phyloP scores from a whole-genome alignment of 1,139 yeast species.

The Torulaspora globosa region DNA sequence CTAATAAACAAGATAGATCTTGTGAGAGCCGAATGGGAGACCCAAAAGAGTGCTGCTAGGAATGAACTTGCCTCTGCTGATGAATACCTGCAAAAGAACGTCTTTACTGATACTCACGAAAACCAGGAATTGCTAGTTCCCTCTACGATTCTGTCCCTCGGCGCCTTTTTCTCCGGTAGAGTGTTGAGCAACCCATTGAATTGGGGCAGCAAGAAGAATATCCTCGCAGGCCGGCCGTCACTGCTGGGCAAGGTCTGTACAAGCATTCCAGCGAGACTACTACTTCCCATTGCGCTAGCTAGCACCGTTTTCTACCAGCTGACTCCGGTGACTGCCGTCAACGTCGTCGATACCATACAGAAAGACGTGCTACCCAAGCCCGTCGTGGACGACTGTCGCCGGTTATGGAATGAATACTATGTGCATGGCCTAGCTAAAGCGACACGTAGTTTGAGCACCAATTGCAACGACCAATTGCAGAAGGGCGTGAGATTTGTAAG shows the following conservation, averaged over 20 bases:
- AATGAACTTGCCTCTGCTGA: constrained; percentile 17
- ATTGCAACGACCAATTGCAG: constrained; percentile 15
- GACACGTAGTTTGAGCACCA: constrained; percentile 6
- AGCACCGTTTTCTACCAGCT: constrained; percentile 21
- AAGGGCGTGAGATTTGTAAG: constrained; percentile 14
- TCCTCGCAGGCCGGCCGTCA: constrained; percentile 13
- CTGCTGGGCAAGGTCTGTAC: constrained; percentile 20
- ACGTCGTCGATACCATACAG: constrained; percentile 17
- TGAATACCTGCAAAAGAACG: constrained; percentile 20
- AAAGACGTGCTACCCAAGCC: constrained; percentile 24
- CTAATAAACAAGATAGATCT: constrained; percentile 15
- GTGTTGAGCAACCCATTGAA: constrained; percentile 25
- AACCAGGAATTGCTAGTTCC: constrained; percentile 24
- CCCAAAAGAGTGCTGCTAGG: constrained; percentile 19
- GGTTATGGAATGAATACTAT: constrained; percentile 16
- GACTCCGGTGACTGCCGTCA: constrained; percentile 27
- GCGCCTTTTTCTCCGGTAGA: constrained; percentile 30
- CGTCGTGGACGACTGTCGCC: constrained; percentile 17
- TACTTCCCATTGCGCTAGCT: constrained; percentile 28
- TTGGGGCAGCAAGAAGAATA: constrained; percentile 21
- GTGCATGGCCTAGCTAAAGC: constrained; percentile 17
- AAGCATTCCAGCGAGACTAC: constrained; percentile 27
- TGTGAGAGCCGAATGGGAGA: constrained; percentile 17
- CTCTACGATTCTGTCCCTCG: constrained; percentile 24
- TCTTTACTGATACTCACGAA: constrained; percentile 25